A percentile compares a stretch with the other conserved stretches of the same genome.
phyloP scores from a whole-genome alignment of 345 rosid genomes.

The Euphorbia pulcherrima region DNA sequence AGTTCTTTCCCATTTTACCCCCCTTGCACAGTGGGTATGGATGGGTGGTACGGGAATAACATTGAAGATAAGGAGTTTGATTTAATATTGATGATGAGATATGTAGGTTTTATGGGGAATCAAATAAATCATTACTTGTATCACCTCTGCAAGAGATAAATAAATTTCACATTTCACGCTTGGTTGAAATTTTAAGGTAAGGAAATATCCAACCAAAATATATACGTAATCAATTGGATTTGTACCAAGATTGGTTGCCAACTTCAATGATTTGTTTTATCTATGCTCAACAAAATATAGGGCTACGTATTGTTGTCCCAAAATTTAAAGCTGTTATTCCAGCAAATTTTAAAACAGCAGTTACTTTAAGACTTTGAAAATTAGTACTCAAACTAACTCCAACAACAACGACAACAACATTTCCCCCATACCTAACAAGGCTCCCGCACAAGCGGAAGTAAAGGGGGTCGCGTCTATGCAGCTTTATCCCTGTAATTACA shows the following conservation, averaged over 20 bases:
- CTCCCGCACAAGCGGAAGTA: too few relatives aligned
- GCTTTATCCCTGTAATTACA: too few relatives aligned
- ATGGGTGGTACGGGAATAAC: constrained; percentile 15
- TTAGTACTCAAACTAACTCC: too few relatives aligned
- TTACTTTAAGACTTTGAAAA: too few relatives aligned
- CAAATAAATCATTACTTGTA: constrained; percentile 13
- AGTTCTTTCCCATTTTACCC: constrained; percentile 13
- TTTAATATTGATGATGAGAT: background rate
- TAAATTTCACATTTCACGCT: background rate
- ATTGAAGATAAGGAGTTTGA: constrained; percentile 7
- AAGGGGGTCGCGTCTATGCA: too few relatives aligned
- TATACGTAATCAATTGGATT: background rate
- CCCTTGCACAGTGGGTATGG: background rate
- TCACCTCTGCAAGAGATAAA: constrained; percentile 7
- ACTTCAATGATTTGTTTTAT: background rate
- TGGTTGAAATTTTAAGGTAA: background rate
- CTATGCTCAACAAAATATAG: background rate
- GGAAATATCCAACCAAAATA: background rate
- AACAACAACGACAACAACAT: too few relatives aligned
- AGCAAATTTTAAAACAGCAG: too few relatives aligned
- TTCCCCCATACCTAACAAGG: too few relatives aligned
- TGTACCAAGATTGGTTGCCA: background rate
- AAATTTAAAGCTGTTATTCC: too few relatives aligned
- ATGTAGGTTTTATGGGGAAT: background rate
- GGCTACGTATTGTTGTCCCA: too few relatives aligned